Evolutionary conservation across 371 early-diverging fungal genomes (phyloP), one percentile per base, ranked within the genome.

Genomic region (Mortierella sp.): DNA sequence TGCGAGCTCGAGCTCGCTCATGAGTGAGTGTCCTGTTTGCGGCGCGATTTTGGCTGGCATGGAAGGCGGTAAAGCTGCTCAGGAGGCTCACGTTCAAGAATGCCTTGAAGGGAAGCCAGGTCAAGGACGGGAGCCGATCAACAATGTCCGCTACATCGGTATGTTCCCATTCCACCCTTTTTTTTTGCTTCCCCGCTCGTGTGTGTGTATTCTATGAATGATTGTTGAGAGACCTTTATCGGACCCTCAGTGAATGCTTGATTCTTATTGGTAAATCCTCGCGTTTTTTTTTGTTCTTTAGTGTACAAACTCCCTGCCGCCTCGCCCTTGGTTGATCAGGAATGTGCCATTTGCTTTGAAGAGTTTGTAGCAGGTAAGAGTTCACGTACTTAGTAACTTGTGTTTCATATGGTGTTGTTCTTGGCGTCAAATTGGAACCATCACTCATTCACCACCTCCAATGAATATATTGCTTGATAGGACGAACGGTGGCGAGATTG

Each of bases 301-400:
- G 93, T 92, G 0, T 92, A 94, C 83, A 91, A 90, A 74, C 79
- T 95, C 18, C 89, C 90, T 6, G 83, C 84, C 55, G 90, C 91
- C 49, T 93, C 94, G 2, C 91, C 92, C 21, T 82, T 93, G 77
- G 88, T 95, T 58, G 93, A 92, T 55, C 93, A 92, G 81, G 98
- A 97, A 87, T 97, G 98, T 80, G 92, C 95, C 1, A 97, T 97
- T 72, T 97, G 98, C 89, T 95, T 97, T 89, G 96, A 97, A 70
- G 98, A 97, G 84, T 97, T 96, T 90, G 90, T 88, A 75, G 81
- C 90, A 82, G 94, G 94, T 93, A 85, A 73, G 18, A 21, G 18
- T 63, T 63, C 38, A 35, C 12, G 32, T 6, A 16, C 35, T 35
- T 18, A 16, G 7, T 51, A 49, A 5, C 21, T 51, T 21, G 16